Base-by-base conservation (phyloP, 176 grass and related monocot genomes). In the Saccharum officinarum region DNA sequence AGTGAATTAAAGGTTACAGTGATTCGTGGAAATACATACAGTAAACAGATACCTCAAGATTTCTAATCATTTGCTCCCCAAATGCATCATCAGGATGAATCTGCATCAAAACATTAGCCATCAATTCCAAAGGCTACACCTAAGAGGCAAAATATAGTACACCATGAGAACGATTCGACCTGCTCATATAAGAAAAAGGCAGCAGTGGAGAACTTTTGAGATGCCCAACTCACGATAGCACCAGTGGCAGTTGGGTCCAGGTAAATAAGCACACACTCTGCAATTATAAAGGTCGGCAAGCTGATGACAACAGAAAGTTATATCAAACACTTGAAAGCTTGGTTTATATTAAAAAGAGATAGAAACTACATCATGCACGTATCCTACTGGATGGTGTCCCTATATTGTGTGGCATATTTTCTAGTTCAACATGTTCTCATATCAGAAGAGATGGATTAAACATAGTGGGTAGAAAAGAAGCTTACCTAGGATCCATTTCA, bases 231-330 rank as follows among this genome's bases (percentile, higher is more conserved):
- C 87, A 94, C 96, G 86, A 98, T 90, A 77, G 87, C 55, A 90
- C 23, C 41, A 30, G 91, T 92, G 64, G 93, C 88, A 87, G 70
- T 86, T 78, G 96, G 93, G 83, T 98, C 88, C 63, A 98, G 76
- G 40, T 98, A 98, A 94, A 98, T 98, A 80, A 98, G 90, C 74
- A 98, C 96, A 81, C 96, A 98, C 75, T 95, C 96, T 89, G 93
- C 93, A 95, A 98, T 98, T 92, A 98, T 98, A 94, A 98, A 98
- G 75, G 93, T 98, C 77, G 93, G 96, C 93, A 95, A 84, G 91
- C 93, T 98, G 89, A 90, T 88, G 92, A 80, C 91, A 95, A 84
- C 37, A 97, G 91, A 90, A 86, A 90, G 72, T 31, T 77, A 80
- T 76, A 90, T 90, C 72, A 87, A 87, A 87, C 63, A 44, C 72